These are phyloP conservation scores for Agaricus blazei DNA, from an alignment of 768 basidiomycete species.

Conservation along the genomic window DNA sequence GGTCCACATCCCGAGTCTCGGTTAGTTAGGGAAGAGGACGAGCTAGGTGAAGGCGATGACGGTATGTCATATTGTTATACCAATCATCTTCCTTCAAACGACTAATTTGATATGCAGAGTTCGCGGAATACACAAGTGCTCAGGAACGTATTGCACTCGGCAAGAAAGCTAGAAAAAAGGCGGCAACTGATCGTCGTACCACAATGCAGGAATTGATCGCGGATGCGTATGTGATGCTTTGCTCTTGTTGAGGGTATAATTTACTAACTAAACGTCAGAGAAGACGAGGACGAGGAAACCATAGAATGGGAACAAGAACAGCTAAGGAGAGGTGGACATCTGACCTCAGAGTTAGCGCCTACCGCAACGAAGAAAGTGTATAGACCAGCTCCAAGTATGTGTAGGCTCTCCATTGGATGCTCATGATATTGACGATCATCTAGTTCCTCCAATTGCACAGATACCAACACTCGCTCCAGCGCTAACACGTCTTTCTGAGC, in stretches of 20 bases:
- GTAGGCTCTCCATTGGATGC: not conserved
- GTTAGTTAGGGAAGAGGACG: conserved; percentile 80
- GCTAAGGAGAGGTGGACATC: conserved; percentile 66
- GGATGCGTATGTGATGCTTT: conserved; percentile 57
- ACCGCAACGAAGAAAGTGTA: conserved; percentile 52
- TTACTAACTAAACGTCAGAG: conserved; percentile 31
- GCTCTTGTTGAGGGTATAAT: not conserved
- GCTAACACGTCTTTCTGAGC: conserved; percentile 54
- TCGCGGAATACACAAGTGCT: conserved; percentile 82
- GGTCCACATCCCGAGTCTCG: conserved; percentile 87
- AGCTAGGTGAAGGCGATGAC: conserved; percentile 83
- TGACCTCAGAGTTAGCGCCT: conserved; percentile 30
- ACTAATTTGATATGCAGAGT: conserved; percentile 43
- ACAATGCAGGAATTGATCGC: conserved; percentile 78
- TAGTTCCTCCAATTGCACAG: conserved; percentile 63
- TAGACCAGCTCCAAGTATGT: conserved; percentile 66
- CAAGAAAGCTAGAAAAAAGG: conserved; percentile 73
- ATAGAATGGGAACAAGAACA: conserved; percentile 85
- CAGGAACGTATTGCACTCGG: conserved; percentile 83
- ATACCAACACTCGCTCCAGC: conserved; percentile 63
- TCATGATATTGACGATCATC: conserved; percentile 11
- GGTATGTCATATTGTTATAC: conserved; percentile 40
- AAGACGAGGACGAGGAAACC: conserved; percentile 81
- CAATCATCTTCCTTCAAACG: not conserved
- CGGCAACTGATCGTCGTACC: conserved; percentile 60